Evolutionary conservation across 1,284 basidiomycete genomes (phyloP), one percentile per base, ranked within the genome.

Genomic region (Takashimella koratensis): DNA sequence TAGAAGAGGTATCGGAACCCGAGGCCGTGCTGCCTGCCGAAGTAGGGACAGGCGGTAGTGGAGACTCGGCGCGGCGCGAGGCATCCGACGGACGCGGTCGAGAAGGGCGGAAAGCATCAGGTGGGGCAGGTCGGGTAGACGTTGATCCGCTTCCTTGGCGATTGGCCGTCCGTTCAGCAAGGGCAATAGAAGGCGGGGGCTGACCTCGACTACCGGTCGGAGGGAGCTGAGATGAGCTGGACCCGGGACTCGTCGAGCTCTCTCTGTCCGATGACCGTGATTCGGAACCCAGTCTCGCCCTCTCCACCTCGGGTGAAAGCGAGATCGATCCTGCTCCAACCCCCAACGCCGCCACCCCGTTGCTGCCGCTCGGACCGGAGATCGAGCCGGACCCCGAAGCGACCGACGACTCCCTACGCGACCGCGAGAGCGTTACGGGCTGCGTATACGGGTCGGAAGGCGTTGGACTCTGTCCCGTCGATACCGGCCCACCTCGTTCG

Each of bases 101-200:
- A 5, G 73, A 59, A 1, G 76, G 73, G n/a, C 74, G 63, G 48
- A 77, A 77, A 8, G 75, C 75, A 47, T 76, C 73, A 6, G 76
- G 72, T 5, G 76, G 74, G 0, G 73, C 64, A 5, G 74, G 71
- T 20, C 66, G 54, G 44, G 52, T 50, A 8, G 66, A 54, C 43
- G 39, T 47, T 24, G 46, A n/a, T 36, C 30, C 30, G 30, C 58
- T 21, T 21, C 60, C 60, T 19, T 57, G 40, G 21, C 63, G 25
- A 20, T 45, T 50, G 13, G 51, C 51, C 26, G 49, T 53, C 47
- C 62, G 39, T 48, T 74, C 71, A 3, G 71, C 66, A 25, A 73
- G 40, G 54, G 25, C 23, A 52, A 55, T 24, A 45, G 58, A 49
- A 19, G 58, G 48, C 23, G 61, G 56, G 46, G 57, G 59, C 3